phyloP scores from a whole-genome alignment of 352 stramenopile species.

The Pythium sukuiense region DNA sequence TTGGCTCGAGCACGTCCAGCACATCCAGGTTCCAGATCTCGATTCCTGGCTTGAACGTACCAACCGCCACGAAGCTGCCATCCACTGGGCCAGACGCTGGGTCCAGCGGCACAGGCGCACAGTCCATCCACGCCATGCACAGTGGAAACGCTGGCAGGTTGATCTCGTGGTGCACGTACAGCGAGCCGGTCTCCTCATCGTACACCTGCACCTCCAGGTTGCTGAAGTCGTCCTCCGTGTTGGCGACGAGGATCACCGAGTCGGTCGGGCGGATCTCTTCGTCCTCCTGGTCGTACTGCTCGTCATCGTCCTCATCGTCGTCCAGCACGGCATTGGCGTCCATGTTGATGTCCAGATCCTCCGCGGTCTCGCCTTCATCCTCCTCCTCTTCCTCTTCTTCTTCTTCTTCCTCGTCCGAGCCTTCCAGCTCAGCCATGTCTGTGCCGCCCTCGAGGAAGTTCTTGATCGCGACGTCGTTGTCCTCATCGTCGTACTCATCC shows the following conservation, averaged over 20 bases:
- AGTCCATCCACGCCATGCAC: conserved; percentile 96
- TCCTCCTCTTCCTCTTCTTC: conserved; percentile 36
- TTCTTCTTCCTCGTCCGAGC: conserved; percentile 35
- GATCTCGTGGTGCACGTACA: conserved; percentile 99
- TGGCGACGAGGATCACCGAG: conserved; percentile 94
- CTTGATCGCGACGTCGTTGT: conserved; percentile 79
- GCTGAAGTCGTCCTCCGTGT: conserved; percentile 98
- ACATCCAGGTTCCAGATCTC: conserved; percentile 99
- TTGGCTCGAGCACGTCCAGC: conserved; percentile 97
- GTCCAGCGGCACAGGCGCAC: conserved; percentile 66
- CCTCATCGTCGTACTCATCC: conserved; percentile 89
- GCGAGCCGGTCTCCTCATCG: conserved; percentile 94
- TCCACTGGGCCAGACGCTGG: conserved; percentile 64
- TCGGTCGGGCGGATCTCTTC: conserved; percentile 93
- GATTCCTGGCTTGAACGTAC: conserved; percentile 99
- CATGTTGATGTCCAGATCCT: conserved; percentile 42
- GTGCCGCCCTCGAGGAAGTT: conserved; percentile 61
- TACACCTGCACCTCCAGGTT: conserved; percentile 99
- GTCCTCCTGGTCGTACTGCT: conserved; percentile 89
- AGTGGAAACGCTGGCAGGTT: conserved; percentile 98
- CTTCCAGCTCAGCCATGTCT: conserved; percentile 28
- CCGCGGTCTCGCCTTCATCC: conserved; percentile 32
- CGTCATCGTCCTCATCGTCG: conserved; percentile 66
- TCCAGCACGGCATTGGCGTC: conserved; percentile 58
- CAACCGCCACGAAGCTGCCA: conserved; percentile 98